Evolutionary conservation across 306 rosid species (phyloP).

Genomic region (Rosa lucieae): DNA sequence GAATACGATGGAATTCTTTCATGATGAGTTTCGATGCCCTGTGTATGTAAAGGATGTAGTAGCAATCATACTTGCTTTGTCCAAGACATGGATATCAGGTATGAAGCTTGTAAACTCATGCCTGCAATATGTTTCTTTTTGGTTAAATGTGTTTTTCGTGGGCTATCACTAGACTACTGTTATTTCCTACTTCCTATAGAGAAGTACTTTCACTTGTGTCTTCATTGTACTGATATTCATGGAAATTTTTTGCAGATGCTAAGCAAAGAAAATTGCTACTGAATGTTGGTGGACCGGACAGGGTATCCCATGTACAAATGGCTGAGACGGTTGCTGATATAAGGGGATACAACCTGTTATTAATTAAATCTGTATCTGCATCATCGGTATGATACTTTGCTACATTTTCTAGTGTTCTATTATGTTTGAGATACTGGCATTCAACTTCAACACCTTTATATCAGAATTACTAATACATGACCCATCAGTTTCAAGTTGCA

Average conservation of each 20-base stretch:
- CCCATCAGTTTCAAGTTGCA: conserved; percentile 2
- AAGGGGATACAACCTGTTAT: conserved; percentile 61
- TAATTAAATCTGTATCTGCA: conserved; percentile 68
- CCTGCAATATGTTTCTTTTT: not conserved
- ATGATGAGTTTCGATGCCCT: conserved; percentile 89
- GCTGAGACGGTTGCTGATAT: conserved; percentile 81
- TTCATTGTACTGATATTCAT: conserved; percentile 21
- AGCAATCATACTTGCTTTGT: conserved; percentile 51
- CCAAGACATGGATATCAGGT: conserved; percentile 77
- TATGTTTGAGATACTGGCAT: not conserved
- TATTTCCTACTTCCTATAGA: not conserved
- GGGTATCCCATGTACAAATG: conserved; percentile 82
- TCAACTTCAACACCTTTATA: not conserved
- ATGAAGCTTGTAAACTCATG: conserved; percentile 20
- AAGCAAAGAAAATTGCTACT: conserved; percentile 68
- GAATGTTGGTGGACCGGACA: conserved; percentile 84
- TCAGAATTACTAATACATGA: no score
- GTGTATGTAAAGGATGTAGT: conserved; percentile 82
- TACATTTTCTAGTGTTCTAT: not conserved
- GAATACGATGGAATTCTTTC: conserved; percentile 56
- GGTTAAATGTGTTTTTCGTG: not conserved
- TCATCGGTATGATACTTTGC: conserved; percentile 51
- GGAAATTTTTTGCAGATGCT: conserved; percentile 42
- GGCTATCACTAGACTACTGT: not conserved
- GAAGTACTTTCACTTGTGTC: conserved; percentile 15